Evolutionary conservation across 306 rosid genomes (phyloP), one percentile per base, ranked within the genome.

Genomic region (Cicer chorassanicum): DNA sequence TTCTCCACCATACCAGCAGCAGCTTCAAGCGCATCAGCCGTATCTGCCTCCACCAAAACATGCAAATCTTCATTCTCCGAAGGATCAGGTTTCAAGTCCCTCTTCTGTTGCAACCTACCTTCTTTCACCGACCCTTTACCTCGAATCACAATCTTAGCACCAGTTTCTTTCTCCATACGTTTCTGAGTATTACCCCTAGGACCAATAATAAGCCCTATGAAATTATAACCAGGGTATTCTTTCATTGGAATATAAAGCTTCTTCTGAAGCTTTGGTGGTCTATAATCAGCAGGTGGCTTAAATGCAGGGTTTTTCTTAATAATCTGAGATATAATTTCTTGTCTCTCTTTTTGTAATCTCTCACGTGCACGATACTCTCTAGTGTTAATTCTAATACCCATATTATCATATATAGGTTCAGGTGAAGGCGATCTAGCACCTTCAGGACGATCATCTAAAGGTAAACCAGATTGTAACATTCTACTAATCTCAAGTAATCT

Each of bases 1-100:
- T 94, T 94, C 91, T 92, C 97, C 72, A 94, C 99, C 99, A 94
- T 94, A 43, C 96, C 96, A 0, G 97, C 99, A 0, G 99, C 99
- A n/a, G 96, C 99, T 0, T 94, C 99, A 36, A 92, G 95, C 0
- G 99, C 81, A 4, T 94, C 97, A 66, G 55, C 92, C 0, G 97
- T 94, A 0, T 94, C 99, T 0, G 99, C 99, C 93, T 94, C 99
- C 21, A 94, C 99, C 57, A 94, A 67, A 70, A 94, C 99, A 77
- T 94, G 99, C 88, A 94, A 89, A 75, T 94, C 99, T 62, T 94
- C 99, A 49, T 94, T 94, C 76, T 94, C 99, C 0, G 97, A 90
- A 1, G 97, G 97, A 34, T 94, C 97, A 1, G 93, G 97, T 54
- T 92, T 92, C 81, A 90, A 81, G 77, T 94, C 99, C 82, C 99